phyloP scores from a whole-genome alignment of 257 asterid species.

The Knoxia roxburghii region DNA sequence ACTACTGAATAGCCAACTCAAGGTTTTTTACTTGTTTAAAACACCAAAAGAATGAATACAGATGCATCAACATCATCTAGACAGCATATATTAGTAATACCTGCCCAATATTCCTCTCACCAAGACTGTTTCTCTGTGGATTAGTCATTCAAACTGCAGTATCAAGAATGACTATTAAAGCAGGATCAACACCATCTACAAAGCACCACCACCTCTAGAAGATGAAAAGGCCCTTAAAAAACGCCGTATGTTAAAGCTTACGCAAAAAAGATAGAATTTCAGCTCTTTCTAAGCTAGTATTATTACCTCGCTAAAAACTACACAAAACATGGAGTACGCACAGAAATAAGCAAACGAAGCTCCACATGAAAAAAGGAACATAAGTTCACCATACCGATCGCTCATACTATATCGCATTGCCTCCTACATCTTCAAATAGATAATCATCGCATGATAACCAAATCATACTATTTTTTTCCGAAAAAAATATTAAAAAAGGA shows the following conservation, averaged over 20 bases:
- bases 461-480: neutral
- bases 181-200: conserved; percentile 26
- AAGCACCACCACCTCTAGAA: conserved; percentile 21
- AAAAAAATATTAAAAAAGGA: neutral
- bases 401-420: neutral
- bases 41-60: neutral
- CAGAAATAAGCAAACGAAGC: neutral
- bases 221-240: conserved; percentile 12
- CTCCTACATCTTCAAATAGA: neutral
- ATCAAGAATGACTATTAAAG: conserved; percentile 24
- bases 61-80: neutral
- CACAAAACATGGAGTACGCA: neutral
- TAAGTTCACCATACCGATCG: neutral
- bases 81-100: conserved; percentile 31
- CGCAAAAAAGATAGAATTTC: neutral
- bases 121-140: conserved; percentile 36
- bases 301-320: neutral
- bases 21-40: neutral
- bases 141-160: conserved; percentile 47
- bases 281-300: neutral
- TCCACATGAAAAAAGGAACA: neutral
- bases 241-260: neutral
- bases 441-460: neutral
- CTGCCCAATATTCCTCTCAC: conserved; percentile 55
- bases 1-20: neutral